Evolutionary conservation across 768 basidiomycete genomes (phyloP), one percentile per base, ranked within the genome.

Genomic region (Pisolithus microcarpus): DNA sequence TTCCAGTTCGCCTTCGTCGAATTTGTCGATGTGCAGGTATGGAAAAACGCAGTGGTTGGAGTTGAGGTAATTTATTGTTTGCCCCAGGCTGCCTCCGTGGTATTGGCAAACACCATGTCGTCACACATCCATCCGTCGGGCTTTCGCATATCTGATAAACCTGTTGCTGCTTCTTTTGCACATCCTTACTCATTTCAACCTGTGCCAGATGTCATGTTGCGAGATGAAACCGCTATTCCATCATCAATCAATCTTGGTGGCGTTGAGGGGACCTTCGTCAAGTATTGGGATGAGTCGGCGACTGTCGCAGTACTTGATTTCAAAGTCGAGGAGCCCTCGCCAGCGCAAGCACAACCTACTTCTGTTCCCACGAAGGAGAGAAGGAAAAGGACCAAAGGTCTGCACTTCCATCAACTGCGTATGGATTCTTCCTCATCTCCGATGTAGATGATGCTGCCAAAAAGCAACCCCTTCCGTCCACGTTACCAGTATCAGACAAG

Each of bases 1-100:
- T 93, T 89, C 76, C 91, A 96, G 10, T 95, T 94, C 64, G 84
- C 88, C 0, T 98, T 99, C 62, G 88, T 96, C 9, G 93, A 97
- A 61, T 91, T 97, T 58, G 73, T 87, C 16, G 89, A 94, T 56
- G 66, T 83, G 6, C 81, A 86, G 75, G 95, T 94, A 69, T 55
- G 61, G 19, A 2, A 40, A 42, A 1, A 31, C 23, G 24, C 44
- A 28, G 30, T 21, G 38, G 23, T 45, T 37, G 5, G 23, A 24
- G 15, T 47, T 46, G 6, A 26, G 31, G 56, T 18, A 56, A 54
- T 62, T 52, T 54, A 47, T 7, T 24, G 50, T 48, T 28, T 55
- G 37, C 37, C 52, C 18, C 50, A 97, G 91, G 85, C 89, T 18
- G 92, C 95, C 1, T 78, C 88, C 5, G 73, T 80, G 0, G 82